Evolutionary conservation across 2,329 filamentous ascomycete species (phyloP).

Genomic region (Fusarium devonianum): DNA sequence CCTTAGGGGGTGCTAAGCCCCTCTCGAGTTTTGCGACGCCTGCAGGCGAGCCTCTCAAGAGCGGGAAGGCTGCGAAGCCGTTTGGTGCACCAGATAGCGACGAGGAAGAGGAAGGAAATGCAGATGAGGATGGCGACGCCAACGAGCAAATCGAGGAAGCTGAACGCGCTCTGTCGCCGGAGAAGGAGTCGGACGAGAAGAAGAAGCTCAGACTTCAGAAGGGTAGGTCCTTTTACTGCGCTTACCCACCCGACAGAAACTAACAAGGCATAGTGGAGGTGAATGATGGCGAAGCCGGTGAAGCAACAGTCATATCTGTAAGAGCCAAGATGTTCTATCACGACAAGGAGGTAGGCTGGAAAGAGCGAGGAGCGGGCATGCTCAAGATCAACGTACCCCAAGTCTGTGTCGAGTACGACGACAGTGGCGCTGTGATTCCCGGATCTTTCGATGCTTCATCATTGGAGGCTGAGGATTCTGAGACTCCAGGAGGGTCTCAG

Average conservation of each 20-base stretch:
- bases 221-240: conserved; percentile 58
- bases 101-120: conserved; percentile 57
- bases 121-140: conserved; percentile 50
- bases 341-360: conserved; percentile 77
- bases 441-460: conserved; percentile 64
- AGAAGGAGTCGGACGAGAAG: conserved; percentile 67
- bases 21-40: conserved; percentile 76
- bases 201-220: conserved; percentile 73
- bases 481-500: conserved; percentile 37
- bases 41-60: conserved; percentile 56
- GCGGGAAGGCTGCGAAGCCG: conserved; percentile 70
- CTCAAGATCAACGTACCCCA: conserved; percentile 82
- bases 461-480: conserved; percentile 55
- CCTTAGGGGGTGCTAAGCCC: conserved; percentile 51
- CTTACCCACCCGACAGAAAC: conserved; percentile 8
- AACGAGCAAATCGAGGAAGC: conserved; percentile 55
- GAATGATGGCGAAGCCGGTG: conserved; percentile 87
- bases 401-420: conserved; percentile 62
- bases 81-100: conserved; percentile 81
- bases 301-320: conserved; percentile 76
- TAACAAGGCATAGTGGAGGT: conserved; percentile 63
- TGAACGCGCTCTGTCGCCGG: conserved; percentile 55
- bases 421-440: conserved; percentile 57
- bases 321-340: conserved; percentile 88
- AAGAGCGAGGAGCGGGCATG: conserved; percentile 84